Evolutionary conservation across 495 filamentous ascomycete species (phyloP).

Genomic region (Poronia punctata): DNA sequence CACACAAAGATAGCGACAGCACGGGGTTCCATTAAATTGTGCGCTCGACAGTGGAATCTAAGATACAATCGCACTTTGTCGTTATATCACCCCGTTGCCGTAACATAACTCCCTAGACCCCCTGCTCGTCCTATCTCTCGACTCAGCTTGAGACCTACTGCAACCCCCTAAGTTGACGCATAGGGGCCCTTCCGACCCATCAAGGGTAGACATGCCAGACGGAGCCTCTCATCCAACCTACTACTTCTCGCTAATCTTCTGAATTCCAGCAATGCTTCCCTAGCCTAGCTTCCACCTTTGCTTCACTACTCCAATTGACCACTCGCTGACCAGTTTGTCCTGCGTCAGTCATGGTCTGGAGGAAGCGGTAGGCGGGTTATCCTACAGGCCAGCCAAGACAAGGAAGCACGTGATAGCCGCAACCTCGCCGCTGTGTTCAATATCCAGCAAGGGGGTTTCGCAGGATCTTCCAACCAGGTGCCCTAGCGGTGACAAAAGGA

Average conservation of each 20-base stretch:
- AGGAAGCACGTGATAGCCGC: slow-evolving; percentile 21
- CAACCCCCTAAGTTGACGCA: neutral
- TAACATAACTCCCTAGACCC: slow-evolving; percentile 6
- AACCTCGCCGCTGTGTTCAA: slow-evolving; percentile 22
- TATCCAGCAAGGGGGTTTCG: slow-evolving; percentile 20
- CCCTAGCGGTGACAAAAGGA: slow-evolving; percentile 15
- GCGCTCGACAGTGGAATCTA: slow-evolving; percentile 5
- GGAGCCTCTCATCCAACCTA: slow-evolving; percentile 16
- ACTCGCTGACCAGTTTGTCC: slow-evolving; percentile 18
- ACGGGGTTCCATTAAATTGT: slow-evolving; percentile 10
- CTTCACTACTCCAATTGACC: slow-evolving; percentile 21
- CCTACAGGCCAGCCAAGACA: slow-evolving; percentile 25
- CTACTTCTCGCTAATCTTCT: slow-evolving; percentile 11
- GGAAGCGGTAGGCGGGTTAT: slow-evolving; percentile 22
- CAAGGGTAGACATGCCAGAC: slow-evolving; percentile 13
- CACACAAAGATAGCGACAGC: slow-evolving; percentile 7
- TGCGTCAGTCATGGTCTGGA: slow-evolving; percentile 15
- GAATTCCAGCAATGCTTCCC: slow-evolving; percentile 15
- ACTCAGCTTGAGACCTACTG: slow-evolving; percentile 1
- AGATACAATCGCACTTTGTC: slow-evolving; percentile 8
- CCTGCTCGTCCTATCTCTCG: slow-evolving; percentile 4
- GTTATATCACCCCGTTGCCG: slow-evolving; percentile 5
- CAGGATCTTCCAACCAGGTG: slow-evolving; percentile 10
- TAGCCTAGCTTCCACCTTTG: slow-evolving; percentile 8
- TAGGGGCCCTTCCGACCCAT: slow-evolving; percentile 6